phyloP scores from a whole-genome alignment of 441 rosid genomes.

The Brassica hybrid region DNA sequence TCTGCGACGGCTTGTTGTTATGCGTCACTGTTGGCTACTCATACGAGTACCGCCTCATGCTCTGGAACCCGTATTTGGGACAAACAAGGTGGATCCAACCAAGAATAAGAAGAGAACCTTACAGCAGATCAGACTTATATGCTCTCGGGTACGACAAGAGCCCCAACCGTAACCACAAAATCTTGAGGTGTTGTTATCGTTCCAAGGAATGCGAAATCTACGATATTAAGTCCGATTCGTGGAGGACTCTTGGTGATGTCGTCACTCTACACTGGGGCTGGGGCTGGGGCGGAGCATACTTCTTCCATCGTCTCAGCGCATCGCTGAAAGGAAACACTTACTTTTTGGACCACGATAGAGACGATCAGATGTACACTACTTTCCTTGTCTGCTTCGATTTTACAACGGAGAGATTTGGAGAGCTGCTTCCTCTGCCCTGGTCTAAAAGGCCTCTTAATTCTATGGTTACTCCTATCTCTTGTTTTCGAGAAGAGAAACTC shows the following conservation, averaged over 20 bases:
- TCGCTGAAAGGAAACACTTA: background rate
- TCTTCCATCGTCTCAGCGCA: background rate
- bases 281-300: too few species aligned
- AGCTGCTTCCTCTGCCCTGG: background rate
- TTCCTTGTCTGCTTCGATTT: background rate
- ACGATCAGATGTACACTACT: background rate
- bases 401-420: background rate
- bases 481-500: background rate
- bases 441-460: background rate
- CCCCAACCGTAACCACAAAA: background rate
- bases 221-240: background rate
- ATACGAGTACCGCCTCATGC: background rate
- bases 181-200: background rate
- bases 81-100: background rate
- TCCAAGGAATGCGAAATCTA: background rate
- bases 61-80: background rate
- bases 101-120: background rate
- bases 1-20: background rate
- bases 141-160: background rate
- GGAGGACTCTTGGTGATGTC: background rate
- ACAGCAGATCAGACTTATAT: background rate
- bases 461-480: background rate
- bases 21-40: too few species aligned
- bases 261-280: background rate
- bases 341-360: background rate